Evolutionary conservation across 352 stramenopile genomes (phyloP).

Genomic region (Phytophthora megakarya): DNA sequence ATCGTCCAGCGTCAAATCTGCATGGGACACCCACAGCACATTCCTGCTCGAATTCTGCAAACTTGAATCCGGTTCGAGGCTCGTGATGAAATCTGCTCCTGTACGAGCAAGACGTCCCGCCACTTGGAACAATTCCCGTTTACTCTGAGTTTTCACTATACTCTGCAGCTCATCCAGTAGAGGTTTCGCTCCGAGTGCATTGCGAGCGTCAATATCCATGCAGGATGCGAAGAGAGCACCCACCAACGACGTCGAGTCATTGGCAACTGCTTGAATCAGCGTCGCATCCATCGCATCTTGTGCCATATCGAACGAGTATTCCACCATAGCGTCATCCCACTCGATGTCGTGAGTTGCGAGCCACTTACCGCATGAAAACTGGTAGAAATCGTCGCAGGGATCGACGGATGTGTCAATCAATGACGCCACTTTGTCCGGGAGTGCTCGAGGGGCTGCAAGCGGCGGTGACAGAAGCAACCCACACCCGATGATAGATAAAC

Average conservation of each 20-base stretch:
- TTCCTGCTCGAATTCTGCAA: conserved; percentile 67
- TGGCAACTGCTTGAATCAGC: conserved; percentile 56
- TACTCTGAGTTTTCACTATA: conserved; percentile 36
- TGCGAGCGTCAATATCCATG: conserved; percentile 53
- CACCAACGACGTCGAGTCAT: conserved; percentile 65
- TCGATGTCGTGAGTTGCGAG: conserved; percentile 46
- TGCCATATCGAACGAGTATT: conserved; percentile 57
- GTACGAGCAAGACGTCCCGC: conserved; percentile 50
- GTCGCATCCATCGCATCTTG: conserved; percentile 56
- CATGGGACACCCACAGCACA: conserved; percentile 76
- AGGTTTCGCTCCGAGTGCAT: conserved; percentile 46
- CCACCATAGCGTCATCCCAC: conserved; percentile 34
- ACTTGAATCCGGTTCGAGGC: conserved; percentile 49
- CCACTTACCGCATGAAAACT: conserved; percentile 68
- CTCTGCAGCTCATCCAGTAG: conserved; percentile 47
- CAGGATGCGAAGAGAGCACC: conserved; percentile 73
- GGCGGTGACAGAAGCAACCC: conserved; percentile 16
- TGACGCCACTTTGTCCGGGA: conserved; percentile 42
- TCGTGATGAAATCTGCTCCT: conserved; percentile 72
- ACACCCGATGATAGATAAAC: conserved; percentile 20
- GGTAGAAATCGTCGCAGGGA: conserved; percentile 79
- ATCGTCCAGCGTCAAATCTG: conserved; percentile 81
- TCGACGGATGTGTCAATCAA: conserved; percentile 52
- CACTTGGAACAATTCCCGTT: conserved; percentile 45
- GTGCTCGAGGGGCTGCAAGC: conserved; percentile 16